Evolutionary conservation across 2,329 filamentous ascomycete genomes (phyloP), one percentile per base, ranked within the genome.

Genomic region (Pseudogymnoascus sp.): DNA sequence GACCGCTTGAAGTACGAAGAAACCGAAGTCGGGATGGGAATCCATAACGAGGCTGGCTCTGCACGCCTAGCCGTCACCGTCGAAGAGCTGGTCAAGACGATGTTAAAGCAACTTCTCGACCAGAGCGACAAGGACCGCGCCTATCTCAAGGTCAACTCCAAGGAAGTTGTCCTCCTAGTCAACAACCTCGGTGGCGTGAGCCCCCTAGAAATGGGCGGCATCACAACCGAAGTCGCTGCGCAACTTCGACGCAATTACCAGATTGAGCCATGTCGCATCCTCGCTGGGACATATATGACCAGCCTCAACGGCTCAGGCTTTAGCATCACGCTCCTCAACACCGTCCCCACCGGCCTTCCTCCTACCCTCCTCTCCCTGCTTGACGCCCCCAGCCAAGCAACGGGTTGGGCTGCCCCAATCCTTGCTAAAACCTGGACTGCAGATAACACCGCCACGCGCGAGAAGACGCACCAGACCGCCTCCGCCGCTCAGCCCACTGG

Each of bases 121-220:
- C 75, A 77, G 5, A 80, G 80, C 18, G 88, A 90, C 68, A 75
- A 82, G 62, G 87, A 90, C 70, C 80, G 87, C 38, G 83, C 79
- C 25, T 90, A 86, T 71, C 72, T 88, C 35, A 78, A 81, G 9
- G 79, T 85, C 65, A 79, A 77, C 12, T 77, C 79, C n/a, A 85
- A 88, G 63, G 77, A 87, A 61, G 82, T 85, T 3, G 86, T 88
- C 1, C 74, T 89, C 2, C 70, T 90, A 63, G 80, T 90, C 65
- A 90, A 90, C 73, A 90, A 89, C 68, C 79, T 90, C 9, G 88
- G 88, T 18, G 85, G 86, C 55, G 82, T 90, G 12, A 88, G 84
- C 72, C 81, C 82, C 4, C 77, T 90, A 16, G 88, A 90, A 68
- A 71, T 90, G 62, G 82, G 85, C 21, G 88, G 84, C 25, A 87